These are phyloP conservation scores for Diaporthe helianthi DNA, from an alignment of 2,329 filamentous ascomycete species.

Conservation along the genomic window DNA sequence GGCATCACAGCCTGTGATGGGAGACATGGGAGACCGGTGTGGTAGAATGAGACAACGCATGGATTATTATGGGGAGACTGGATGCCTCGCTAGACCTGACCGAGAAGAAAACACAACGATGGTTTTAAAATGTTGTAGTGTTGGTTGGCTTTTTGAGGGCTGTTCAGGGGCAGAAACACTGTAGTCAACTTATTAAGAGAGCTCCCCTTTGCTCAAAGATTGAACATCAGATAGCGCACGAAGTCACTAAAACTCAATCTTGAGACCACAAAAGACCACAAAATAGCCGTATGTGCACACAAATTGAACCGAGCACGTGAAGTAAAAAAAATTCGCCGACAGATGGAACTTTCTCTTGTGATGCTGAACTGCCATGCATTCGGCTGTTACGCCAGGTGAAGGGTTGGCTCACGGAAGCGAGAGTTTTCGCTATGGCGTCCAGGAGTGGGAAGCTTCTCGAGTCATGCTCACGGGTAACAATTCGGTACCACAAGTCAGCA, in stretches of 20 bases:
- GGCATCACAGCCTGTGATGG: neutral
- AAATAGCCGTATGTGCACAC: neutral
- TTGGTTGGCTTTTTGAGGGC: neutral
- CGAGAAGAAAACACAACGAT: neutral
- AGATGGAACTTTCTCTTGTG: neutral
- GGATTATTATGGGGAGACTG: neutral
- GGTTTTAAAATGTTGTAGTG: neutral
- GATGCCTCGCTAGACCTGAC: neutral
- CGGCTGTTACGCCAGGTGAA: too few relatives aligned
- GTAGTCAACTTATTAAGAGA: too few relatives aligned
- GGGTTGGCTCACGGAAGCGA: too few relatives aligned
- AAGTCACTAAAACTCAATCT: neutral
- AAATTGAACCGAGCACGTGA: neutral
- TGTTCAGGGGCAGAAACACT: neutral
- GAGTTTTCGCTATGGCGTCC: neutral
- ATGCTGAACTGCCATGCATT: neutral
- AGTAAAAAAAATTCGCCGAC: too few relatives aligned
- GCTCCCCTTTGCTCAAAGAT: neutral
- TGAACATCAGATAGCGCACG: neutral
- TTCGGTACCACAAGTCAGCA: neutral
- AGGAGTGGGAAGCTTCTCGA: conserved; percentile 7
- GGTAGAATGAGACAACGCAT: neutral
- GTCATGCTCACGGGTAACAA: neutral
- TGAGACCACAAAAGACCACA: too few relatives aligned
- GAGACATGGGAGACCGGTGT: neutral